These are phyloP conservation scores for Mortierella claussenii DNA, from an alignment of 192 early-diverging fungal species.

Conservation along the genomic window DNA sequence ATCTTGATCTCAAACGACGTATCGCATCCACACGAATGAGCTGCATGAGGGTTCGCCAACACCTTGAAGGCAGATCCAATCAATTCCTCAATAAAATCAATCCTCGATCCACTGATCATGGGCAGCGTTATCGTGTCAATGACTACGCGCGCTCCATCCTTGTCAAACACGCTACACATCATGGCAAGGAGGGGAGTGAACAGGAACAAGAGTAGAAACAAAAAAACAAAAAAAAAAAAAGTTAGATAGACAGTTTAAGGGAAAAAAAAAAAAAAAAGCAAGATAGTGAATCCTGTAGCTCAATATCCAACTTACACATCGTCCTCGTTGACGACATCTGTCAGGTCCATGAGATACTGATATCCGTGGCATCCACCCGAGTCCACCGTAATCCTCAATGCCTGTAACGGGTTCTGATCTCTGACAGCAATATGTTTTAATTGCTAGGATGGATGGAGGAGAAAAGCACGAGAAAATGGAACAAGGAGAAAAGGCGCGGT, in stretches of 20 bases:
- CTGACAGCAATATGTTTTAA: slow-evolving; percentile 55
- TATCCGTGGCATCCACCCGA: slow-evolving; percentile 91
- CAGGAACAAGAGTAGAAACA: not conserved
- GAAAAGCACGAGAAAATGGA: too few species aligned
- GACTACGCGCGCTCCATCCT: slow-evolving; percentile 75
- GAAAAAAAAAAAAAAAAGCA: not conserved
- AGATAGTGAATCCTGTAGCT: not conserved
- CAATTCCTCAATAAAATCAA: slow-evolving; percentile 84
- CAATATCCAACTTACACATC: slow-evolving; percentile 65
- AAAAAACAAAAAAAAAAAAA: not conserved
- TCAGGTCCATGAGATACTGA: slow-evolving; percentile 84
- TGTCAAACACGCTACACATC: slow-evolving; percentile 70
- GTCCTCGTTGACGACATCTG: slow-evolving; percentile 68
- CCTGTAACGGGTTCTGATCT: slow-evolving; percentile 59
- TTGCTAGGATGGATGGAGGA: too few species aligned
- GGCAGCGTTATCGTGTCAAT: slow-evolving; percentile 79
- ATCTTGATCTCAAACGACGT: slow-evolving; percentile 75
- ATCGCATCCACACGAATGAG: slow-evolving; percentile 76
- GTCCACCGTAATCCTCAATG: slow-evolving; percentile 80
- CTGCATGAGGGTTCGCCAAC: slow-evolving; percentile 78
- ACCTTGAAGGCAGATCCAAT: slow-evolving; percentile 85
- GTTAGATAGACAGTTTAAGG: not conserved
- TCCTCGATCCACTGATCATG: slow-evolving; percentile 76
- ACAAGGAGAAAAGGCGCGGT: too few species aligned
- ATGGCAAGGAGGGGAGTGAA: too few species aligned